phyloP scores from a whole-genome alignment of 306 rosid genomes.

The Citrullus mucosospermus region DNA sequence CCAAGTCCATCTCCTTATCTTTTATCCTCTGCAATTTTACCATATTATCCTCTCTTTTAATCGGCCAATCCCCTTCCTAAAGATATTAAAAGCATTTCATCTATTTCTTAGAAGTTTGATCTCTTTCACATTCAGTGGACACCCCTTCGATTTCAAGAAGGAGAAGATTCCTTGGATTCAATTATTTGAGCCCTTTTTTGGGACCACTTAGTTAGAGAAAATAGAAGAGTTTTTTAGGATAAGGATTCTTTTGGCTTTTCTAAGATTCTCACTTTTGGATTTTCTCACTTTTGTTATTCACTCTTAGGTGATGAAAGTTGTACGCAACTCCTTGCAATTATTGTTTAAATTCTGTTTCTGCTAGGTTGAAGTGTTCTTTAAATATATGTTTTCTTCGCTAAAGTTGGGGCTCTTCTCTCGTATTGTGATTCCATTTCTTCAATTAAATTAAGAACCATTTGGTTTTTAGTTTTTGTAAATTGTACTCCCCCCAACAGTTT shows the following conservation, averaged over 20 bases:
- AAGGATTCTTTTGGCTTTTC: background rate
- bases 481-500: too few species aligned
- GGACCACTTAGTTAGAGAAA: conserved; percentile 2
- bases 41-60: background rate
- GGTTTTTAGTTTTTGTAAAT: too few species aligned
- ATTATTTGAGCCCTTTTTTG: background rate
- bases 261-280: background rate
- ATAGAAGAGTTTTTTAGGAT: background rate
- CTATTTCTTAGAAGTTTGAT: background rate
- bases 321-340: background rate
- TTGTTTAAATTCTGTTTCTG: background rate
- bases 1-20: background rate
- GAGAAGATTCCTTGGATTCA: background rate
- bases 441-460: background rate
- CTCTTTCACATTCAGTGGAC: background rate
- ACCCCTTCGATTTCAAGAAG: background rate
- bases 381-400: background rate
- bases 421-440: background rate
- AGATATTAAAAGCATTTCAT: background rate
- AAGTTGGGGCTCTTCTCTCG: background rate
- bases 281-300: background rate
- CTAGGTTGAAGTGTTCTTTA: background rate
- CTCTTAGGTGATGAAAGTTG: background rate
- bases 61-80: background rate
- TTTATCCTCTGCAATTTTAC: background rate